Base-by-base conservation (phyloP, 1,139 yeast genomes). In the Candida glucosophila region DNA sequence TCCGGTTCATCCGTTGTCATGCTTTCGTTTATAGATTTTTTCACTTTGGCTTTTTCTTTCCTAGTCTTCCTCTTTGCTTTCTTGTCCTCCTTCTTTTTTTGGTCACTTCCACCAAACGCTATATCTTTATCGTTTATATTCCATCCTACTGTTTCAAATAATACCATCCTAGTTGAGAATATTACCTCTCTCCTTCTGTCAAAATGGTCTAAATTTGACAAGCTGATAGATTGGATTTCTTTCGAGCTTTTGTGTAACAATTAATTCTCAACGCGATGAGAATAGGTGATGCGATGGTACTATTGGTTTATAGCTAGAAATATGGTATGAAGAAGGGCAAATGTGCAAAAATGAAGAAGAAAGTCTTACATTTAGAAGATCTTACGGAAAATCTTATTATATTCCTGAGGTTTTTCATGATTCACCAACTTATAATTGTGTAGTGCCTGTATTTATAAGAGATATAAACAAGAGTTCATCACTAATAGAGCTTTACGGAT, bases 131-230 rank as follows among this genome's bases (percentile, higher is more conserved):
- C 55, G 37, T 77, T 73, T 33, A 83, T 51, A 35, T 77, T 67
- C 95, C 95, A 83, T 12, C 93, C 94, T 24, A 76, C 81, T 11
- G 80, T 86, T 47, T 78, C 69, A 47, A 83, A 83, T 39, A 82
- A 62, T 15, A 81, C 72, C 90, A 79, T 80, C 12, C 12, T 19
- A 19, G 7, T 19, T 11, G 9, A 10, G n/a, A n/a, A n/a, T n/a
- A n/a, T n/a, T n/a, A n/a, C n/a, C n/a, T n/a, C n/a, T n/a, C n/a
- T n/a, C n/a, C n/a, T n/a, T n/a, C n/a, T n/a, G n/a, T n/a, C n/a
- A n/a, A n/a, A n/a, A n/a, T n/a, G n/a, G n/a, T n/a, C n/a, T n/a
- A n/a, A n/a, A n/a, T n/a, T n/a, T n/a, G n/a, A n/a, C n/a, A n/a
- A n/a, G n/a, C n/a, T n/a, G n/a, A n/a, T n/a, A n/a, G n/a, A n/a